Conservation (phyloP, 2,329 filamentous ascomycete species). For the Trichoderma arundinaceum region DNA sequence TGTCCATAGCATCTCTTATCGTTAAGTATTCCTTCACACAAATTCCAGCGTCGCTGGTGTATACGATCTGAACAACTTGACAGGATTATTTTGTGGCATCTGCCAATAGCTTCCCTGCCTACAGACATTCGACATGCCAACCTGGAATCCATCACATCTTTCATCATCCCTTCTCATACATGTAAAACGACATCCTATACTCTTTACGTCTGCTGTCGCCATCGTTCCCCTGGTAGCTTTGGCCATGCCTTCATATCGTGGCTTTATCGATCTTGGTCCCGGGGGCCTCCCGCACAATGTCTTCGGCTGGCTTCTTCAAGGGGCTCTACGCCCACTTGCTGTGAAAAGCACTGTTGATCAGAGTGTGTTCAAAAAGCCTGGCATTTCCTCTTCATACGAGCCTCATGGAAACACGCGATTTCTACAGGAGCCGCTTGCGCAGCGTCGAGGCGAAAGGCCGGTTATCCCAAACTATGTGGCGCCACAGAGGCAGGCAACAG, state of each 20-base stretch:
- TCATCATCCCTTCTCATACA: background rate
- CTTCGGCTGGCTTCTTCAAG: conserved; percentile 49
- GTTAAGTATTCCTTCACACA: background rate
- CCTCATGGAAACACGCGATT: conserved; percentile 37
- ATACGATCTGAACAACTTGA: background rate
- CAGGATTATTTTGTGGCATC: background rate
- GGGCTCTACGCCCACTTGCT: conserved; percentile 42
- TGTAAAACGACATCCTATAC: conserved; percentile 14
- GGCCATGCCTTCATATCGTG: conserved; percentile 44
- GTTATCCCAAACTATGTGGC: conserved; percentile 44
- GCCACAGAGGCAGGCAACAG: conserved; percentile 48
- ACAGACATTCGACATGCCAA: background rate
- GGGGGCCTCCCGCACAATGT: conserved; percentile 53
- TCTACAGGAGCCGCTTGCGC: conserved; percentile 32
- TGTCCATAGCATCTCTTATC: background rate
- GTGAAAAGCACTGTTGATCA: conserved; percentile 44
- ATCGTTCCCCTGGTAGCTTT: conserved; percentile 33
- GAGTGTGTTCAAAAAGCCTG: conserved; percentile 37
- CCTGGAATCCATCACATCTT: conserved; percentile 3
- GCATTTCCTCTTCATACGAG: conserved; percentile 38
- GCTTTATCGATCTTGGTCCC: conserved; percentile 50
- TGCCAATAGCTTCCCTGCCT: background rate
- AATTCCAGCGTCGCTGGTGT: background rate
- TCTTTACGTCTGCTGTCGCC: conserved; percentile 19
- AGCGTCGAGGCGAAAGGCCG: conserved; percentile 40